Base-by-base conservation (phyloP, 176 grass and related monocot genomes). In the Triticum urartu region DNA sequence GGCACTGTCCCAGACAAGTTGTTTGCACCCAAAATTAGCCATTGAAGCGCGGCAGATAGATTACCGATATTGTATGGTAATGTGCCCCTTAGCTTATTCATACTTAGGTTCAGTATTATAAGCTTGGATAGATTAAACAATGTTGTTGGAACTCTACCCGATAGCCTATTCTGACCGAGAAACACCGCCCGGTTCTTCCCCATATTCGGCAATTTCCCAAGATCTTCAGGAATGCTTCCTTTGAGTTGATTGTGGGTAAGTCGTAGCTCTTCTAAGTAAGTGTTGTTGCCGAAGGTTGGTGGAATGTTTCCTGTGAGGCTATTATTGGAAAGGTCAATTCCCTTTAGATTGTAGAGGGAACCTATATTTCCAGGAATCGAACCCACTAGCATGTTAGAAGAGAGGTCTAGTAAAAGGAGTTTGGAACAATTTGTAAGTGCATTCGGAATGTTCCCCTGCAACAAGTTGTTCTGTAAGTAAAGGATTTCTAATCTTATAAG, bases 401-500 rank as follows among this genome's bases (percentile, higher is more conserved):
- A 43, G 0, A 72, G 36, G 11, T 14, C 69, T 24, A 72, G 38
- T 1, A 0, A 0, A 5, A 0, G 0, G 21, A 24, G 21, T 43
- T 72, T 1, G 5, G 69, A 72, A 72, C 69, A 72, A 43, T 72
- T 72, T 13, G 11, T 40, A 47, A 47, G 2, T 4, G 22, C 11
- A 47, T 74, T n/a, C 14, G 1, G 8, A 76, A 76, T 54, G 2
- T 12, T 34, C 5, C 50, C 48, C 4, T 77, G 15, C 50, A 77
- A n/a, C 3, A 43, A 43, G 42, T 43, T 43, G 0, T 43, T 3
- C 0, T 43, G 42, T 11, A 43, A 1, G 42, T 11, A 43, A 43
- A 43, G 42, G 3, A 0, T 0, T 1, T 20, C 0, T 7, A 77
- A 30, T 18, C 9, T 10, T 30, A 1, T 15, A 32, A 54, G 73